Percentiles rank a stretch among this genome's conserved stretches.
Evolutionary conservation across 2,329 filamentous ascomycete genomes (phyloP).

Genomic region (Pestalotiopsis sp.): DNA sequence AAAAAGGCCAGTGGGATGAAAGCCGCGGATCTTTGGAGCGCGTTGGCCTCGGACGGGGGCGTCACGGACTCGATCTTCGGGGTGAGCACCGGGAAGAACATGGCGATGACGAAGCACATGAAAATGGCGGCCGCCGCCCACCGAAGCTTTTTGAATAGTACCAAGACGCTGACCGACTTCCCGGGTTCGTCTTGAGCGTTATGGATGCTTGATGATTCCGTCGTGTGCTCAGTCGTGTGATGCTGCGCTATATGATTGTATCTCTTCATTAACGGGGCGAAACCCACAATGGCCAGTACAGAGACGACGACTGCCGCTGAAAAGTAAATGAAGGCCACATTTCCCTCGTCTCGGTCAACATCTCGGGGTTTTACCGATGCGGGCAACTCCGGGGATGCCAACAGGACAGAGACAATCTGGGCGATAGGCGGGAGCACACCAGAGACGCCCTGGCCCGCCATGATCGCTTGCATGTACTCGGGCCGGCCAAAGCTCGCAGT

Average conservation of each 20-base stretch:
- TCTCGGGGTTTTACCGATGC: conserved; percentile 33
- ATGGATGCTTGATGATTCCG: conserved; percentile 53
- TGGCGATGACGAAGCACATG: conserved; percentile 79
- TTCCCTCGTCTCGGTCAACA: conserved; percentile 40
- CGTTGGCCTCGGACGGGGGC: conserved; percentile 42
- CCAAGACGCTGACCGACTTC: conserved; percentile 56
- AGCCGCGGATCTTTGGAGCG: conserved; percentile 69
- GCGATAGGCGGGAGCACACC: conserved; percentile 83
- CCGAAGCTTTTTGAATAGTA: conserved; percentile 75
- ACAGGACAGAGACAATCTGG: conserved; percentile 82
- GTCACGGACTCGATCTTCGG: conserved; percentile 59
- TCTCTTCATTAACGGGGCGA: conserved; percentile 70
- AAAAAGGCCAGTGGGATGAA: conserved; percentile 93
- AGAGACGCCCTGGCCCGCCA: conserved; percentile 90
- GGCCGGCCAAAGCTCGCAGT: conserved; percentile 81
- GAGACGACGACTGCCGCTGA: conserved; percentile 82
- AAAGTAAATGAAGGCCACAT: conserved; percentile 88
- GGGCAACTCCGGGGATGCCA: conserved; percentile 43
- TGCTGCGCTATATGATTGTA: conserved; percentile 55
- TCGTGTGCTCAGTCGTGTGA: conserved; percentile 49
- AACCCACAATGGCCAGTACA: conserved; percentile 67
- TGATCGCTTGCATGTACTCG: conserved; percentile 94
- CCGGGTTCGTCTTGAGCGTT: conserved; percentile 53
- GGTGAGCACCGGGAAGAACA: conserved; percentile 96
- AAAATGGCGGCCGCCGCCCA: conserved; percentile 79